Conservation (phyloP, 345 rosid species). For the Passiflora organensis region DNA sequence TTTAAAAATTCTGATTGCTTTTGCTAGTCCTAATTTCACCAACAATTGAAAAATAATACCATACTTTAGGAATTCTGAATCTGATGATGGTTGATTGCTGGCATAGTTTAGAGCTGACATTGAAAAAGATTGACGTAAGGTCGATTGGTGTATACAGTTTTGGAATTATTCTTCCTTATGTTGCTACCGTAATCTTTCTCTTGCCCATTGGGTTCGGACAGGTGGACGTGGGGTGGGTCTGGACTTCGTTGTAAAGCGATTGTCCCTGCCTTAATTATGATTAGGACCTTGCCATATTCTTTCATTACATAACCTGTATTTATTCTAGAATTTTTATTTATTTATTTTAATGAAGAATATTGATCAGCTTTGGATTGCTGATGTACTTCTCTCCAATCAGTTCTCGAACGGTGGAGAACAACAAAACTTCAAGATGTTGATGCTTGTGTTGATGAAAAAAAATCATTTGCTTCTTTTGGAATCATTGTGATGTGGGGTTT, state of each 20-base stretch:
- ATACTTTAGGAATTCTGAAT: background rate
- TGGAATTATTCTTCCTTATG: background rate
- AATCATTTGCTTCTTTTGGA: too few relatives aligned
- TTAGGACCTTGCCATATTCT: background rate
- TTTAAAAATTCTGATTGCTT: background rate
- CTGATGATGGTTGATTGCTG: background rate
- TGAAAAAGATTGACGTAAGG: background rate
- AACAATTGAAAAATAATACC: background rate
- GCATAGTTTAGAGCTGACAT: background rate
- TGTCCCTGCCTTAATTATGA: background rate
- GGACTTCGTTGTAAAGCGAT: background rate
- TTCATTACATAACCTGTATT: background rate
- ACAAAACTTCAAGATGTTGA: too few relatives aligned
- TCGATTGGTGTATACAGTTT: background rate
- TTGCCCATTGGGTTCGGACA: background rate
- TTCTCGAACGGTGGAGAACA: too few relatives aligned
- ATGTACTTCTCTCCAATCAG: too few relatives aligned
- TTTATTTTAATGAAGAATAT: background rate
- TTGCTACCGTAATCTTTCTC: background rate
- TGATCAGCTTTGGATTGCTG: background rate
- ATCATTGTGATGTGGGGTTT: too few relatives aligned
- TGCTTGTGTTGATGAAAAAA: too few relatives aligned
- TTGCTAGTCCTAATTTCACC: background rate
- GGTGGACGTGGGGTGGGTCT: conserved; percentile 1
- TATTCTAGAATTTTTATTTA: background rate